Evolutionary conservation across 805 yeast genomes (phyloP).

Genomic region (Pichia sporocuriosa): DNA sequence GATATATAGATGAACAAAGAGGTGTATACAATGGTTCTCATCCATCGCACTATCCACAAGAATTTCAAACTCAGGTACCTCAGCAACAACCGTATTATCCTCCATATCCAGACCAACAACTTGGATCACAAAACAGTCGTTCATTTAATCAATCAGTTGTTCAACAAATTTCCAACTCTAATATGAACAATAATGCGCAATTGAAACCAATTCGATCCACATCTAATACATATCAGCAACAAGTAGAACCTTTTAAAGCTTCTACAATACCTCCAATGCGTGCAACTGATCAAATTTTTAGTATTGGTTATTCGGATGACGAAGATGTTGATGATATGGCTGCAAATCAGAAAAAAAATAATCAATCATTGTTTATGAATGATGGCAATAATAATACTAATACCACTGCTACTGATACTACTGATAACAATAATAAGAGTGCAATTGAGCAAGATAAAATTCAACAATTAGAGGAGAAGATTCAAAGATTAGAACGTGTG

Average conservation of each 20-base stretch:
- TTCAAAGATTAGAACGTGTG: constrained; percentile 25
- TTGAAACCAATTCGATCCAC: too few relatives aligned
- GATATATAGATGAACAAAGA: constrained; percentile 2
- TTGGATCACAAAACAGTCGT: constrained; percentile 2
- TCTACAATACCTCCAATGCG: constrained; percentile 1
- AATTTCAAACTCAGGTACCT: background rate
- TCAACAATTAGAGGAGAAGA: constrained; percentile 28
- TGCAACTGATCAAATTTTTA: constrained; percentile 3
- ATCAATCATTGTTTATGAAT: too few relatives aligned
- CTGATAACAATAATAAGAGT: too few relatives aligned
- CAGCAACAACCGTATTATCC: background rate
- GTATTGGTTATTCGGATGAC: too few relatives aligned
- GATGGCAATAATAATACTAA: background rate
- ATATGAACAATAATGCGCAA: too few relatives aligned
- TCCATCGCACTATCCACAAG: constrained; percentile 1
- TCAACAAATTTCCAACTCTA: background rate
- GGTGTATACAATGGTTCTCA: constrained; percentile 1
- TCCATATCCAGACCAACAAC: too few relatives aligned
- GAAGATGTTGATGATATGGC: too few relatives aligned
- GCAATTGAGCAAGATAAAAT: constrained; percentile 18
- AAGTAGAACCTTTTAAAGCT: background rate
- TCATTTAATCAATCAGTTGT: background rate
- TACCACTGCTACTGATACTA: too few relatives aligned
- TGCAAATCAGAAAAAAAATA: too few relatives aligned
- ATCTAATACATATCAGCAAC: background rate